Evolutionary conservation across 768 basidiomycete species (phyloP).

Genomic region (Mycena haematopus): DNA sequence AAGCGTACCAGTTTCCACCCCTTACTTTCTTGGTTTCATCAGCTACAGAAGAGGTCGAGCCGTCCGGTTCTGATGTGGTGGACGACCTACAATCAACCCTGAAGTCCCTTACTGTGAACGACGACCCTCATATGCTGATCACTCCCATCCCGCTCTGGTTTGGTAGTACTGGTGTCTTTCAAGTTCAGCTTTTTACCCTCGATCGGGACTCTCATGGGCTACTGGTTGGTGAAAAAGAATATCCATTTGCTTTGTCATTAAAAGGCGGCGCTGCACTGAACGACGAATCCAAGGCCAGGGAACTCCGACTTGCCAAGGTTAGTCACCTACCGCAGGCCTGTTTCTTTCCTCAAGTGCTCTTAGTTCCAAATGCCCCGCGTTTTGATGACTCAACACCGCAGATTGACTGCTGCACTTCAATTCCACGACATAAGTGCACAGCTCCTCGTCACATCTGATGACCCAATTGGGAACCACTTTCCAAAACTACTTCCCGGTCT

Average conservation of each 20-base stretch:
- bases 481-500: slow-evolving; percentile 69
- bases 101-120: slow-evolving; percentile 42
- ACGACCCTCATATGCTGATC: slow-evolving; percentile 44
- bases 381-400: slow-evolving; percentile 65
- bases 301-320: slow-evolving; percentile 64
- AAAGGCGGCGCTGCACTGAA: slow-evolving; percentile 65
- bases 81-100: slow-evolving; percentile 51
- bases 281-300: slow-evolving; percentile 55
- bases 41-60: slow-evolving; percentile 12
- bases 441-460: slow-evolving; percentile 54
- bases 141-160: slow-evolving; percentile 47
- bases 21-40: slow-evolving; percentile 41
- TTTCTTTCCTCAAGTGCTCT: slow-evolving; percentile 1
- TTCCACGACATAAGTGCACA: slow-evolving; percentile 81
- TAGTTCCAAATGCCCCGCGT: slow-evolving; percentile 71
- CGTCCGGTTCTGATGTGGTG: slow-evolving; percentile 35
- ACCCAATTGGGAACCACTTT: slow-evolving; percentile 64
- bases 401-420: slow-evolving; percentile 58
- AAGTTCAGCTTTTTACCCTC: slow-evolving; percentile 53
- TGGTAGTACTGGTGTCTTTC: slow-evolving; percentile 45
- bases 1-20: slow-evolving; percentile 78
- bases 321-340: slow-evolving; percentile 20
- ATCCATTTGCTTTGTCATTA: slow-evolving; percentile 42
- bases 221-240: slow-evolving; percentile 37
- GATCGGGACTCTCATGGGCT: slow-evolving; percentile 54